phyloP scores from a whole-genome alignment of 257 asterid genomes.

The Sherardia arvensis region DNA sequence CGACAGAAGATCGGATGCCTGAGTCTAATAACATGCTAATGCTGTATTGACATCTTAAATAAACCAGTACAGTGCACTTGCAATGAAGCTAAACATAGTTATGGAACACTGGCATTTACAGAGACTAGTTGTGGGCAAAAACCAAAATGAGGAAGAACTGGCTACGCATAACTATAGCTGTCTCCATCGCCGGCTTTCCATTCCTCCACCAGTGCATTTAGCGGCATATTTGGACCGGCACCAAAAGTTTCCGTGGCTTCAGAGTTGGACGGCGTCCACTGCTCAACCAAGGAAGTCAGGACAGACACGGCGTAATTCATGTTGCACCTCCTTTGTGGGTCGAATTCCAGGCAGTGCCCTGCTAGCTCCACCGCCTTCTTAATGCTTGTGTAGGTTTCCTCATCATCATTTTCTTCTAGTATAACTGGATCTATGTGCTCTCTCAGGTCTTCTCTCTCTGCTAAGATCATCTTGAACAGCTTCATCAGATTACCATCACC shows the following conservation, averaged over 20 bases:
- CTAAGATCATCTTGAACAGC: constrained; percentile 52
- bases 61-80: too few species aligned
- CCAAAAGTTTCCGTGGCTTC: constrained; percentile 28
- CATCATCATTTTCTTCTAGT: constrained; percentile 37
- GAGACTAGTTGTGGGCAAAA: background rate
- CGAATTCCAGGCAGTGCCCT: constrained; percentile 69
- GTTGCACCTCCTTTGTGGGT: constrained; percentile 59
- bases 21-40: background rate
- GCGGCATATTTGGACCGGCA: constrained; percentile 10
- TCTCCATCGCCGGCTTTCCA: constrained; percentile 50
- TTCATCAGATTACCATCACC: constrained; percentile 42
- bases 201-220: constrained; percentile 48
- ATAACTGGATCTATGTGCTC: constrained; percentile 36
- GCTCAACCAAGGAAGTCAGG: constrained; percentile 55
- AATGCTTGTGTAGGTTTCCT: constrained; percentile 41
- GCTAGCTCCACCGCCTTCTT: constrained; percentile 62
- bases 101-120: background rate
- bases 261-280: constrained; percentile 50
- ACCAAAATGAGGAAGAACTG: background rate
- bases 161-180: background rate
- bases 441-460: constrained; percentile 35
- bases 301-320: constrained; percentile 73
- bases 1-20: too few species aligned
- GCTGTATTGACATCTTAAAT: background rate
- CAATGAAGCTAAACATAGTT: background rate